Conservation (phyloP, 2,329 filamentous ascomycete species). For the Neocucurbitaria cava region DNA sequence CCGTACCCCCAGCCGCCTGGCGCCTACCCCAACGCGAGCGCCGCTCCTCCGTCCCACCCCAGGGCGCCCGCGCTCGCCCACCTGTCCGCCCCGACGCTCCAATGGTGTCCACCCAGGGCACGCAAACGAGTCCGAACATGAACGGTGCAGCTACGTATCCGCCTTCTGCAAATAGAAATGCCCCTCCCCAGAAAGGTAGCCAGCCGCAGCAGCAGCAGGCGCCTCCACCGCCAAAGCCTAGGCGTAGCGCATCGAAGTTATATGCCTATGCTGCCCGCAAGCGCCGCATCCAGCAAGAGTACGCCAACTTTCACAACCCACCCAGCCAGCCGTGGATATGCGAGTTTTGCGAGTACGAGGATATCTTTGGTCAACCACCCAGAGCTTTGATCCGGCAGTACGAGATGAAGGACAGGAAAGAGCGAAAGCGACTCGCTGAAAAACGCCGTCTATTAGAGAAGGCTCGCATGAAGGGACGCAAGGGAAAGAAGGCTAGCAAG, state of each 20-base stretch:
- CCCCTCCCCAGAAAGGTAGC: constrained; percentile 45
- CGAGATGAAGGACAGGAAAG: constrained; percentile 89
- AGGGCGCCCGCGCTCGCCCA: constrained; percentile 34
- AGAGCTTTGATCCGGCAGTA: constrained; percentile 87
- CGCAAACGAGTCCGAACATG: constrained; percentile 63
- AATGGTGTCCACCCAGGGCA: constrained; percentile 60
- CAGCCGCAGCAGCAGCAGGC: constrained; percentile 53
- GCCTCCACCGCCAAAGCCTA: constrained; percentile 66
- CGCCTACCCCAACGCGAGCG: constrained; percentile 39
- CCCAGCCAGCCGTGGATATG: constrained; percentile 93
- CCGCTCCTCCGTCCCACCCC: constrained; percentile 25
- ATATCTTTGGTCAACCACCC: constrained; percentile 89
- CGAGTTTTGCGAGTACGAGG: constrained; percentile 97
- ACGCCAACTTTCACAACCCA: constrained; percentile 77
- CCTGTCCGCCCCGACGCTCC: constrained; percentile 43
- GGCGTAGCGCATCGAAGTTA: constrained; percentile 70
- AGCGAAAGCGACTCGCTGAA: constrained; percentile 84
- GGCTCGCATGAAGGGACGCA: constrained; percentile 90
- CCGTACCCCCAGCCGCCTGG: constrained; percentile 47
- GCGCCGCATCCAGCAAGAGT: constrained; percentile 77
- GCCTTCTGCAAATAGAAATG: constrained; percentile 34
- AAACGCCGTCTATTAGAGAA: constrained; percentile 86
- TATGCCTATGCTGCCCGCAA: constrained; percentile 77
- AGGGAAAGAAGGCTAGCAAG: constrained; percentile 84
- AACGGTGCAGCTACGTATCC: constrained; percentile 43